Evolutionary conservation across 768 basidiomycete species (phyloP).

Genomic region (Lepiota brunneoincarnata): DNA sequence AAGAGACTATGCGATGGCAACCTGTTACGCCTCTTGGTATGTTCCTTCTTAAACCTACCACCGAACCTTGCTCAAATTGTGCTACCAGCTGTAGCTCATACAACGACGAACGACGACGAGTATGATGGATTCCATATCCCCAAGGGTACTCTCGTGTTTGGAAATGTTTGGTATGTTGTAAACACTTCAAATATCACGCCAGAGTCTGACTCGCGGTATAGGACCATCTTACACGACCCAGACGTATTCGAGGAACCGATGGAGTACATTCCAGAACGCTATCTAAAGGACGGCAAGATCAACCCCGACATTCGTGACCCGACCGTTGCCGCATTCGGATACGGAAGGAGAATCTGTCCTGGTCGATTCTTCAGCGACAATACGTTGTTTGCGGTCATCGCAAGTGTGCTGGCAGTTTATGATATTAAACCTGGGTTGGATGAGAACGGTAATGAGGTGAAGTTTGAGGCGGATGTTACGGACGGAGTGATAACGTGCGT

Average conservation of each 20-base stretch:
- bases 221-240: slow-evolving; percentile 33
- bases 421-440: slow-evolving; percentile 4
- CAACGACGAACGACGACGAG: background rate
- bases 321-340: slow-evolving; percentile 18
- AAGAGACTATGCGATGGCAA: slow-evolving; percentile 23
- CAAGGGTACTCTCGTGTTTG: background rate
- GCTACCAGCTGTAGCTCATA: background rate
- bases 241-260: slow-evolving; percentile 28
- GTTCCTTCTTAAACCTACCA: slow-evolving; percentile 17
- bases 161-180: background rate
- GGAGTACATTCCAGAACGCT: slow-evolving; percentile 28
- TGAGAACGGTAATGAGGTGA: background rate
- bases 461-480: background rate
- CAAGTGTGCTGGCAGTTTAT: background rate
- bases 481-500: slow-evolving; percentile 2
- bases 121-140: slow-evolving; percentile 1
- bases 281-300: slow-evolving; percentile 19
- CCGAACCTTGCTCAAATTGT: slow-evolving; percentile 1
- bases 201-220: slow-evolving; percentile 4
- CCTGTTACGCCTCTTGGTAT: slow-evolving; percentile 21
- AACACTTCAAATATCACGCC: background rate
- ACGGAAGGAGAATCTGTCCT: slow-evolving; percentile 15
- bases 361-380: slow-evolving; percentile 1
- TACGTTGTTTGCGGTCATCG: background rate
- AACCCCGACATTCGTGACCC: slow-evolving; percentile 15